Conservation (phyloP, 192 early-diverging fungal genomes). For the Phycomyces nitens region DNA sequence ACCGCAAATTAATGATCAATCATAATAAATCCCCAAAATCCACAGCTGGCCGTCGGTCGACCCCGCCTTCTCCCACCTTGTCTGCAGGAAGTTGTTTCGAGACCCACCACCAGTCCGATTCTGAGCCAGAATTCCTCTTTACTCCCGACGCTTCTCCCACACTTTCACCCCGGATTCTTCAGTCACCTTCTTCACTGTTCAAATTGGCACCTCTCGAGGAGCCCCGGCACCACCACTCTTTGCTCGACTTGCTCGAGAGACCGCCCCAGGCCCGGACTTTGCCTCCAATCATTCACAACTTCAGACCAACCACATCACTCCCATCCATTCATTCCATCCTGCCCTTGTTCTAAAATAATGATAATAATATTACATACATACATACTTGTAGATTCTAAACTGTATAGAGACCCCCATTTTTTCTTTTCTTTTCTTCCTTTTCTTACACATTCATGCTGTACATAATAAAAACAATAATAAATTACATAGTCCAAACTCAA, state of each 20-base stretch:
- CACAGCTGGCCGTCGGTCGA: conserved; percentile 1
- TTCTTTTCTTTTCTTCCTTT: no score
- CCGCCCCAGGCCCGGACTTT: conserved; percentile 16
- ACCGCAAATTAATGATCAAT: conserved; percentile 21
- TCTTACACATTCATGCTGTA: no score
- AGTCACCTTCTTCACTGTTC: conserved; percentile 12
- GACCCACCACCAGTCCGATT: conserved; percentile 17
- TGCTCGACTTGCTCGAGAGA: conserved; percentile 12
- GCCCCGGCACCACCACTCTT: not conserved
- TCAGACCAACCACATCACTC: conserved; percentile 1
- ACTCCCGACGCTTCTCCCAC: conserved; percentile 19
- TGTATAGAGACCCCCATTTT: not conserved
- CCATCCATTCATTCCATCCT: conserved; percentile 22
- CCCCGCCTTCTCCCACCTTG: conserved; percentile 14
- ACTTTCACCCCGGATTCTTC: conserved; percentile 13
- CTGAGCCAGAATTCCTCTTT: conserved; percentile 22
- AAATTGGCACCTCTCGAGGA: conserved; percentile 25
- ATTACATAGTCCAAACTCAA: no score
- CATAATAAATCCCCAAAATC: not conserved
- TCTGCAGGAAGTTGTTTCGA: conserved; percentile 16
- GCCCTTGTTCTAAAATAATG: conserved; percentile 1
- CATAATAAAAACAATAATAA: no score
- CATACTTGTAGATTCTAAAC: not conserved
- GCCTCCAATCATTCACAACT: conserved; percentile 3
- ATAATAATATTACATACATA: no score